phyloP scores from a whole-genome alignment of 345 rosid species.

The Alliaria petiolata region DNA sequence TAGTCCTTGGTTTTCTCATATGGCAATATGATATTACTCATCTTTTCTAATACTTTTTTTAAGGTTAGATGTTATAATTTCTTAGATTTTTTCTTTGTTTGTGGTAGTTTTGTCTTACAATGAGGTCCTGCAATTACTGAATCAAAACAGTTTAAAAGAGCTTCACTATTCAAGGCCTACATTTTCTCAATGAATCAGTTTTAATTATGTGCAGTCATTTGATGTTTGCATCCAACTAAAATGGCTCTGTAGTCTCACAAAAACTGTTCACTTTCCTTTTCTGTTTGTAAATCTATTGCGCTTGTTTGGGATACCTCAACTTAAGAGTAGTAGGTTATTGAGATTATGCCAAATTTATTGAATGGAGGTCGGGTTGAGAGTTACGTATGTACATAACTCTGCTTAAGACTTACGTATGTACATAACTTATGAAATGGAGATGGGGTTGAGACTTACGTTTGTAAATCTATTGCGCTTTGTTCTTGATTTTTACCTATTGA shows the following conservation, averaged over 20 bases:
- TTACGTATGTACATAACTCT: background rate
- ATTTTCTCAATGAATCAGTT: background rate
- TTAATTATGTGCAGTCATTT: background rate
- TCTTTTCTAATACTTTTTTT: background rate
- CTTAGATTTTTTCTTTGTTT: no score
- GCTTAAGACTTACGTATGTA: no score
- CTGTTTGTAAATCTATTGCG: background rate
- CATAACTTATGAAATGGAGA: no score
- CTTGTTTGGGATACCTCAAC: background rate
- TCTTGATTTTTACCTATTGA: background rate
- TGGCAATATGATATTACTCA: background rate
- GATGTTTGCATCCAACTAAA: background rate
- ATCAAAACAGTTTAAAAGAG: background rate
- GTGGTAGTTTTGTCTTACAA: background rate
- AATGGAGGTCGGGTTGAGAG: background rate
- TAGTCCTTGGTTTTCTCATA: constrained; percentile 6
- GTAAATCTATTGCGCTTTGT: no score
- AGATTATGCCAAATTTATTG: background rate
- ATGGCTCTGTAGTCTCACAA: background rate
- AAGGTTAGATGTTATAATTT: no score
- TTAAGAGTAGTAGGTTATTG: background rate
- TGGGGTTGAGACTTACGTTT: no score
- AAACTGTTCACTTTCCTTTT: background rate
- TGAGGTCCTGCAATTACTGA: background rate
- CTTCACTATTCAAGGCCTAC: background rate